Evolutionary conservation across 2,329 filamentous ascomycete species (phyloP).

Genomic region (Colletotrichum sp.): DNA sequence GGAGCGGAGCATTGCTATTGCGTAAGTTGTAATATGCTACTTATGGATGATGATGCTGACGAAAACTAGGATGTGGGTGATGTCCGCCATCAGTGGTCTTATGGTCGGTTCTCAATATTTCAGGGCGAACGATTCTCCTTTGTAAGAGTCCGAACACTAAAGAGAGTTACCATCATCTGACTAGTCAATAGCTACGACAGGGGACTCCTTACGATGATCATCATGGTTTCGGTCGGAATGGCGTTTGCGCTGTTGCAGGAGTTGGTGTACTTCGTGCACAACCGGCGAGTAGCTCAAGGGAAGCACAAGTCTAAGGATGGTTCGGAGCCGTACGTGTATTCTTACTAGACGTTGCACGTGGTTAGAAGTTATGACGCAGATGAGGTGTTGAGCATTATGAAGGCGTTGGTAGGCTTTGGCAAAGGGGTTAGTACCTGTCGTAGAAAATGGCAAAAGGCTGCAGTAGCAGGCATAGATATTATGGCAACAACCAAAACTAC

Average conservation of each 20-base stretch:
- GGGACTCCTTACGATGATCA: constrained; percentile 50
- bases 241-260: constrained; percentile 43
- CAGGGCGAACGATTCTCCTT: constrained; percentile 43
- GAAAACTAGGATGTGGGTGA: constrained; percentile 45
- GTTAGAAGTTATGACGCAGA: not conserved
- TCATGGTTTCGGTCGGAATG: constrained; percentile 46
- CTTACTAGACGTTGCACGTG: not conserved
- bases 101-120: constrained; percentile 59
- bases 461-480: not conserved
- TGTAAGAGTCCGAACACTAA: constrained; percentile 29
- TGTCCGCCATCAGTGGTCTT: constrained; percentile 54
- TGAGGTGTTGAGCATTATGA: not conserved
- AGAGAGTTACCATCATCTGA: not conserved
- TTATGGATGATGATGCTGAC: not conserved
- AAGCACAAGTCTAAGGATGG: constrained; percentile 23
- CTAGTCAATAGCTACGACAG: constrained; percentile 40
- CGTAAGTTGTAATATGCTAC: constrained; percentile 34
- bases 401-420: not conserved
- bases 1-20: constrained; percentile 54
- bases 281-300: constrained; percentile 31
- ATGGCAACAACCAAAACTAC: not conserved
- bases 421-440: not conserved
- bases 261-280: constrained; percentile 42
- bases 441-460: not conserved
- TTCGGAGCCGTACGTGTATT: constrained; percentile 21